Evolutionary conservation across 106 monocot genomes (phyloP), one percentile per base, ranked within the genome.

Genomic region (Allium cepa): DNA sequence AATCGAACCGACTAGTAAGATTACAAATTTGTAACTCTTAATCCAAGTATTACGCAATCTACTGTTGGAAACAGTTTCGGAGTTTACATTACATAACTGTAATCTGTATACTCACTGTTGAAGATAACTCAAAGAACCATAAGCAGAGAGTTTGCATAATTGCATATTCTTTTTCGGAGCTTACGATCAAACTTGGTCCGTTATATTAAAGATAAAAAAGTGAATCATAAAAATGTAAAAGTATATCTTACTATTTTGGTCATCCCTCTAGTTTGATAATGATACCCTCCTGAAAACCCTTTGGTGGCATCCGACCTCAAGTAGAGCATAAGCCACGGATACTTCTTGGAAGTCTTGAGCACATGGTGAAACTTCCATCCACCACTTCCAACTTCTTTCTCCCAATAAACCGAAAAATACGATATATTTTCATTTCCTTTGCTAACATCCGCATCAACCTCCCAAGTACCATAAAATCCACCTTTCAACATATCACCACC

Each of bases 241-340:
- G 49, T 17, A 57, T 15, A 17, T 47, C 88, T 82, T 82, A 89
- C 89, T 16, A 72, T 94, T 60, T 69, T 84, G 8, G 82, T 73
- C 90, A 94, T 94, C 49, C 94, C 94, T 55, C 94, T 87, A 2
- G 90, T 90, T 9, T 73, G 66, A 61, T 94, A 94, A 70, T 94
- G 94, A 57, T 94, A 90, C 1, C 94, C 94, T 1, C 89, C 90
- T 7, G 94, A 94, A 69, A 82, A 80, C 0, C 94, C 94, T 17
- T 65, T 72, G 7, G 94, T 90, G 9, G 94, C 94, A 64, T 94
- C 94, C 0, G 94, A 84, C 47, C 94, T 73, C 51, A 94, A 77
- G 69, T 94, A 94, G 11, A 94, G 82, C 94, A 94, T 94, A 53
- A 94, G 82, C 94, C 94, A 94, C 8, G 94, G 90, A 56, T 94